Base-by-base conservation (phyloP, 495 filamentous ascomycete genomes). In the Penicillium crystallinum region DNA sequence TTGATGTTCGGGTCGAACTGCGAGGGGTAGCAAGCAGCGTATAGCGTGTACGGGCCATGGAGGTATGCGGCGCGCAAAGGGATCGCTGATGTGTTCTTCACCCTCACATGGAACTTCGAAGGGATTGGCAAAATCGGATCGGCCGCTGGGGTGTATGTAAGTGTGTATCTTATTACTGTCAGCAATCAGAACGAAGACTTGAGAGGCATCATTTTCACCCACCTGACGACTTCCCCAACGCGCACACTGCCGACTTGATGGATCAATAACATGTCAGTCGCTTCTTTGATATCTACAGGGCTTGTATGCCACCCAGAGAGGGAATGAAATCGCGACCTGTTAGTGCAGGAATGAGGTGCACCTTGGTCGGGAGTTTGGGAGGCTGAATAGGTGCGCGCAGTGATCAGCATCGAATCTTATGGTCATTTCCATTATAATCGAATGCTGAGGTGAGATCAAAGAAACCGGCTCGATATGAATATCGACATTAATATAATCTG, bases 1-100 rank as follows among this genome's bases (percentile, higher is more conserved):
- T 86, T 88, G 53, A 73, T 67, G 63, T 95, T 88, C 4, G 91
- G 89, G 59, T 89, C 80, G 68, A 91, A 97, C 33, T 76, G 78
- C 0, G 84, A 75, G 4, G 91, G 89, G 59, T 90, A 92, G 15
- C 90, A 86, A 35, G 92, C 84, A 8, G 90, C 82, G 56, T 90
- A 89, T 8, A 97, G 77, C 1, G 84, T 95, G 67, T 98, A 98
- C 2, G 93, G 93, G 1, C 93, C 93, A 69, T 95, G 93, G 35
- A 98, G 82, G 63, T 96, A 98, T 33, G 93, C 93, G 41, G 93
- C 93, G 57, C 93, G 88, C 11, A 97, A 75, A 4, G 93, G 85
- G 51, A 92, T 87, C 12, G 91, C 84, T 18, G 89, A 91, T n/a
- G 87, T 89, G 60, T 98, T 98, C 61, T 86, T 90, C 64, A 98